A percentile compares a stretch with the other conserved stretches of the same genome.
Evolutionary conservation across 1,284 basidiomycete species (phyloP).

Genomic region (Ceratobasidium sp.): DNA sequence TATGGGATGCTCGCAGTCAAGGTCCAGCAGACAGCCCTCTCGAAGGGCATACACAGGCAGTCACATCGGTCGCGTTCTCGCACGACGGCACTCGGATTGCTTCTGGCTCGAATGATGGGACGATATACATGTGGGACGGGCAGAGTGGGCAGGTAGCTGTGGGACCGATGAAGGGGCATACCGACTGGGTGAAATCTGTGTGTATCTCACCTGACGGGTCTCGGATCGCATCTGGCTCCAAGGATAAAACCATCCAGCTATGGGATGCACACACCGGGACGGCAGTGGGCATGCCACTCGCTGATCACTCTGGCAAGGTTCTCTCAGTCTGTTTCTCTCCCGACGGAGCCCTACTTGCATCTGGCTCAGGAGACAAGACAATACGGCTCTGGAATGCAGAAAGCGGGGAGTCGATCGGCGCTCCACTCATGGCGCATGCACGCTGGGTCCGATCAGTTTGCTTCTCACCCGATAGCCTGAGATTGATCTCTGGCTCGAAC

Average conservation of each 20-base stretch:
- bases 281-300: background rate
- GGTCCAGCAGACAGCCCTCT: too few species aligned
- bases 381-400: conserved; percentile 18
- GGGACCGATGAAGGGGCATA: background rate
- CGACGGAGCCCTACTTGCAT: conserved; percentile 16
- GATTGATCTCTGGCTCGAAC: background rate
- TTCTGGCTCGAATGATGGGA: background rate
- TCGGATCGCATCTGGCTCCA: background rate
- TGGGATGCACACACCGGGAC: conserved; percentile 18
- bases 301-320: conserved; percentile 10
- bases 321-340: conserved; percentile 26
- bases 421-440: background rate
- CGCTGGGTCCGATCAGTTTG: background rate
- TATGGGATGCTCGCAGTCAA: too few species aligned
- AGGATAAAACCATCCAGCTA: background rate
- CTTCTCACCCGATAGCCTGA: background rate
- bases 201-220: background rate
- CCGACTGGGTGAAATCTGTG: background rate
- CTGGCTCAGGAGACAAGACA: conserved; percentile 2
- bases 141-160: background rate
- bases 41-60: too few species aligned
- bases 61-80: too few species aligned
- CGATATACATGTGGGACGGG: background rate
- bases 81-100: background rate
- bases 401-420: background rate